Evolutionary conservation across 345 rosid genomes (phyloP).

Genomic region (Limnanthes douglasii): DNA sequence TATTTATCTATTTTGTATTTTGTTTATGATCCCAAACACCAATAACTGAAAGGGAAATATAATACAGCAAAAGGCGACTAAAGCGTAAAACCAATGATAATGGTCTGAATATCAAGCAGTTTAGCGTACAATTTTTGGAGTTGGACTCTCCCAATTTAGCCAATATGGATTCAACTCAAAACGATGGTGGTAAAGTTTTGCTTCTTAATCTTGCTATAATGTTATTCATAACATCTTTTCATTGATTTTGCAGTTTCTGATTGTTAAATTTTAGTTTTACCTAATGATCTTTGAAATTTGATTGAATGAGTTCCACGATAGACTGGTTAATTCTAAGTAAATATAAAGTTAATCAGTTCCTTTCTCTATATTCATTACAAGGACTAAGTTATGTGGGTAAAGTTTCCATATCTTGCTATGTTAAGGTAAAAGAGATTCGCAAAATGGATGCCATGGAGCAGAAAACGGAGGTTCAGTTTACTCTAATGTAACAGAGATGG

Average conservation of each 20-base stretch:
- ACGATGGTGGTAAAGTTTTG: conserved; percentile 33
- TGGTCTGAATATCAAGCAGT: conserved; percentile 22
- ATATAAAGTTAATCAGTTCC: neutral
- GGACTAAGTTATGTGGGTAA: neutral
- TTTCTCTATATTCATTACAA: neutral
- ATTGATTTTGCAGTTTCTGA: too few relatives aligned
- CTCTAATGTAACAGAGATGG: conserved; percentile 27
- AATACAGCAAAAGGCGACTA: conserved; percentile 46
- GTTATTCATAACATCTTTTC: neutral
- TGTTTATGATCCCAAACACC: conserved; percentile 5
- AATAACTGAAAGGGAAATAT: conserved; percentile 12
- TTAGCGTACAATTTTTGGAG: conserved; percentile 36
- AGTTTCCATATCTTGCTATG: conserved; percentile 8
- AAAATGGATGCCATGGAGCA: conserved; percentile 26
- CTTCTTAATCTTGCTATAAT: neutral
- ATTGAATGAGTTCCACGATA: too few relatives aligned
- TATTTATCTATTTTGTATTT: conserved; percentile 5
- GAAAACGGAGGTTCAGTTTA: conserved; percentile 30
- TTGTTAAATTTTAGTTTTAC: too few relatives aligned
- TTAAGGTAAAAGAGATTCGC: conserved; percentile 30
- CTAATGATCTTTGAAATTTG: neutral
- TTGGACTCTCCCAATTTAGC: conserved; percentile 38
- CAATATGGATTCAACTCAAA: conserved; percentile 14
- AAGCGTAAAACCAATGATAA: conserved; percentile 26
- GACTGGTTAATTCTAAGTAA: too few relatives aligned